phyloP scores from a whole-genome alignment of 805 yeast species.

The Starmerella apis region DNA sequence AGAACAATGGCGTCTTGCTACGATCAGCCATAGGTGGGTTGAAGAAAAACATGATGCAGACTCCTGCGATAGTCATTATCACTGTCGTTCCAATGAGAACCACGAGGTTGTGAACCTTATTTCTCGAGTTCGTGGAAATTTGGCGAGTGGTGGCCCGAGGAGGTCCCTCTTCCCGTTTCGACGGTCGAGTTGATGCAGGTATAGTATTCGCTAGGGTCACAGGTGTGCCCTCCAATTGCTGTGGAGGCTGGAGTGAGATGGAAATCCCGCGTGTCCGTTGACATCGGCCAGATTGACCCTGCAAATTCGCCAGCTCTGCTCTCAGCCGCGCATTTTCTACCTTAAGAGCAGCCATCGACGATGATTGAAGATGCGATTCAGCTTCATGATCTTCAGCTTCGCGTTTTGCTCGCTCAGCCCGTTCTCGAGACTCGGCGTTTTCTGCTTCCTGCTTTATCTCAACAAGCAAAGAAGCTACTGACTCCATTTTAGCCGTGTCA shows the following conservation, averaged over 20 bases:
- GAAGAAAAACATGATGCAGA: slow-evolving; percentile 26
- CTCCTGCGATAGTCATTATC: slow-evolving; percentile 24
- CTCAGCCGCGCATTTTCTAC: slow-evolving; percentile 26
- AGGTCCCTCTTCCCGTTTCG: background rate
- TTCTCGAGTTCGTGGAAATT: slow-evolving; percentile 8
- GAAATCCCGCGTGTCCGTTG: background rate
- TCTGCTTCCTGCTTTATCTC: slow-evolving; percentile 25
- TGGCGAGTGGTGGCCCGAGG: background rate
- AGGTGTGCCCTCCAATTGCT: background rate
- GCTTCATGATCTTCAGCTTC: slow-evolving; percentile 28
- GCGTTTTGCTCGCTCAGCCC: slow-evolving; percentile 22
- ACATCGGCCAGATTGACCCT: background rate
- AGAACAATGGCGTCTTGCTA: slow-evolving; percentile 15
- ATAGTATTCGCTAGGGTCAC: background rate
- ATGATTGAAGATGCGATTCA: slow-evolving; percentile 23
- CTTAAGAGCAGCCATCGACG: slow-evolving; percentile 23
- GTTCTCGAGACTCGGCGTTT: slow-evolving; percentile 23
- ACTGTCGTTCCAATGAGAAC: slow-evolving; percentile 22
- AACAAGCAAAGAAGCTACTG: slow-evolving; percentile 27
- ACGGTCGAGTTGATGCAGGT: background rate
- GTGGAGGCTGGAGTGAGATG: background rate
- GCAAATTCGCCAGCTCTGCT: slow-evolving; percentile 18
- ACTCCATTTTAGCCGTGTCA: slow-evolving; percentile 31
- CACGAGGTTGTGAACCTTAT: slow-evolving; percentile 19
- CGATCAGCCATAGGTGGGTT: slow-evolving; percentile 25